These are phyloP conservation scores for Cruciata laevipes DNA, from an alignment of 257 asterid genomes.

Conservation along the genomic window DNA sequence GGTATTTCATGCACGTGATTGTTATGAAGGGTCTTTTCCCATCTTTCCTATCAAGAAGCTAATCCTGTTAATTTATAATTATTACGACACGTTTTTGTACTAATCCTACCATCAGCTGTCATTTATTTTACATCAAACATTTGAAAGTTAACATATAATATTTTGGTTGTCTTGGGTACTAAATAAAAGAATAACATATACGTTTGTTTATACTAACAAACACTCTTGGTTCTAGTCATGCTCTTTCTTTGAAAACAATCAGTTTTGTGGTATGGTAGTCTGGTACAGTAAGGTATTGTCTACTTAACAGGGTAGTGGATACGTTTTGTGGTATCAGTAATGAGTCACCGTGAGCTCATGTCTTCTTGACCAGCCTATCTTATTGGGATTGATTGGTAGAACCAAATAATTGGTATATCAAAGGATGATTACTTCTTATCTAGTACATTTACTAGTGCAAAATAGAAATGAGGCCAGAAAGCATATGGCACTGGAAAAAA, in stretches of 20 bases:
- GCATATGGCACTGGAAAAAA: background rate
- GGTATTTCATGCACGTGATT: no score
- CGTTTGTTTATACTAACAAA: background rate
- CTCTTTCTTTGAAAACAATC: background rate
- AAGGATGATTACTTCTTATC: background rate
- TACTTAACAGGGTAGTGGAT: background rate
- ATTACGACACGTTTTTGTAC: background rate
- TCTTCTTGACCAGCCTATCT: background rate
- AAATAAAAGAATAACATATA: background rate
- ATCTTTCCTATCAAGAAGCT: background rate
- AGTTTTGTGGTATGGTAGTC: background rate
- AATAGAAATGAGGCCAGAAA: background rate
- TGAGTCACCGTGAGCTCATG: background rate
- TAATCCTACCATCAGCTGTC: background rate
- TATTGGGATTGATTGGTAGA: background rate
- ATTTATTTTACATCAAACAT: background rate
- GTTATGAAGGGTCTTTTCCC: no score
- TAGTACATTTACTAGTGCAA: background rate
- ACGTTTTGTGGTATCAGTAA: background rate
- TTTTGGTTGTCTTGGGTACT: background rate
- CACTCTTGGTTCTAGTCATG: background rate
- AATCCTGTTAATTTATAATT: conserved; percentile 1
- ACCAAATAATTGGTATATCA: background rate
- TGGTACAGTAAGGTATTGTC: background rate
- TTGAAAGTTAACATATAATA: background rate